Evolutionary conservation across 371 early-diverging fungal genomes (phyloP), one percentile per base, ranked within the genome.

Genomic region (Circinella umbellata): DNA sequence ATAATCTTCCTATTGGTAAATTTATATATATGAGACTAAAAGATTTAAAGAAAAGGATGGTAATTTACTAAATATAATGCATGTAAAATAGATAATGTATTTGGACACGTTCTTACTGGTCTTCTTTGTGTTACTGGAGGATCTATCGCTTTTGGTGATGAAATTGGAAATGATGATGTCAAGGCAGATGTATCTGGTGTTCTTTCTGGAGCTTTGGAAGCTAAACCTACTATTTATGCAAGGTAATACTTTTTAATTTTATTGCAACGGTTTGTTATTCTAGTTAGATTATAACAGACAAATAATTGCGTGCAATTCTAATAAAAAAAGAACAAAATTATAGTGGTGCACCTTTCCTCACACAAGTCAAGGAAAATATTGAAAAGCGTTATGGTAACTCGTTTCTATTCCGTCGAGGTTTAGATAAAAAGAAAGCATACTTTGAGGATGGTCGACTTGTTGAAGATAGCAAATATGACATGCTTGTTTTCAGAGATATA

Each of bases 201-300:
- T 14, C 70, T 82, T 47, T 17, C 71, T 10, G 14, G n/a, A 4
- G 72, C 78, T 39, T 73, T 76, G 39, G 79, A 86, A 14, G 87
- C 94, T 42, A 83, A 88, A 51, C 99, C 99, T 5, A 94, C 94
- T 15, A 80, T 94, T 70, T 90, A 97, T 75, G 86, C 83, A 66
- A 80, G 80, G 82, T 80, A 71, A 64, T 13, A 2, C 0, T 27
- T 27, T 27, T 27, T 27, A 27, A 1, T 27, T 27, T 27, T 27
- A 27, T 27, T 27, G 27, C 27, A 27, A 27, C 2, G 27, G 0
- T 27, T 27, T 27, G 27, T 27, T 27, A 27, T 27, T 2, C 27
- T 27, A 27, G 27, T 27, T 27, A 27, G 27, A 27, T 27, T 27
- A 27, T 27, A 27, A 27, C 27, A 2, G 2, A 27, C 27, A 27